Base-by-base conservation (phyloP, 805 yeast species). In the Alloascoidea hylecoeti region DNA sequence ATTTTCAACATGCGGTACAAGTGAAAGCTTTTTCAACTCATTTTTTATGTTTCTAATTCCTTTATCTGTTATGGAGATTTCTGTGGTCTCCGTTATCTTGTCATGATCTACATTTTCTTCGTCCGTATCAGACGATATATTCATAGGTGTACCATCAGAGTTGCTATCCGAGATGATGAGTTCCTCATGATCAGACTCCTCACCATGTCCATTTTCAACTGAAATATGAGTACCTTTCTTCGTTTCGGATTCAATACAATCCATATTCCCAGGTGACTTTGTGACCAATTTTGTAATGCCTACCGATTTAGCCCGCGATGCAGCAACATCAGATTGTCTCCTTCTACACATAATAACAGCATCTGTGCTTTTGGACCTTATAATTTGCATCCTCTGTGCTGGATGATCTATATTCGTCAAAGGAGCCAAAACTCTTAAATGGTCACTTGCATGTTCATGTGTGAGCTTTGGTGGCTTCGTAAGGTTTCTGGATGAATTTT, bases 401-500 rank as follows among this genome's bases (percentile, higher is more conserved):
- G n/a, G n/a, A 9, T 9, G 30, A n/a, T 23, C 30, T 9, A 9
- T 23, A n/a, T 23, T 23, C n/a, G 30, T 23, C 9, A 23, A n/a
- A n/a, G 30, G 9, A n/a, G n/a, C n/a, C n/a, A n/a, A n/a, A n/a
- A n/a, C n/a, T n/a, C n/a, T n/a, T n/a, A n/a, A n/a, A n/a, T n/a
- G n/a, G n/a, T n/a, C n/a, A n/a, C n/a, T n/a, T n/a, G n/a, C n/a
- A n/a, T n/a, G n/a, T n/a, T n/a, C n/a, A n/a, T n/a, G n/a, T 9
- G 30, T 23, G 13, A 23, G 30, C 30, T 23, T 23, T n/a, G 30
- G 9, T 9, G n/a, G 30, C n/a, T 23, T 23, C 13, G 9, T 23
- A n/a, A 23, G 30, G 30, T 23, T 23, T 23, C 30, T 23, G 9
- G 30, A 23, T 23, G 30, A 23, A 23, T 23, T 23, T 23, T n/a